Evolutionary conservation across 129 eudicot species (phyloP), one percentile per base, ranked within the genome.

Genomic region (Escallonia rubra): DNA sequence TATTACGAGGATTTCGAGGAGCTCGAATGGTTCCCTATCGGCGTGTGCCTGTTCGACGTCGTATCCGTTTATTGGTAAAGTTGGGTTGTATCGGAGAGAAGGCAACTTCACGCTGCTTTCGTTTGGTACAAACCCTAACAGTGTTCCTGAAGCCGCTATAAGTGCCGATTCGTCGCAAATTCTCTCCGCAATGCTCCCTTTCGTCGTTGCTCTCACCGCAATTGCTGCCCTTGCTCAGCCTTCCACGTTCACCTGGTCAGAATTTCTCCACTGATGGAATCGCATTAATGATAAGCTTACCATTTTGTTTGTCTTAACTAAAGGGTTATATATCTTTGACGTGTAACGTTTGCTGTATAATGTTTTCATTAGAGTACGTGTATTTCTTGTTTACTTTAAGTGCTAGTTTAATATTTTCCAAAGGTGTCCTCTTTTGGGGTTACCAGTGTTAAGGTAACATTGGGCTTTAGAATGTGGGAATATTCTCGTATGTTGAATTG

Each of bases 171-270:
- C 80, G 60, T 87, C 99, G 2, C 95, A 94, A 72, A 55, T 82
- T 45, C 53, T 89, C 42, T 94, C 99, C 40, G 99, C 95, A 38
- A 56, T 91, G 85, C 95, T 94, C 57, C 99, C 99, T 4, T 80
- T 94, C 71, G 99, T 94, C 54, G 99, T 89, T 75, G 96, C 91
- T 67, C 81, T 88, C 66, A 94, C 99, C 54, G 99, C 97, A 2
- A 72, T 94, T n/a, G 95, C 97, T 13, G 96, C 99, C 23, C 85
- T 94, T 40, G 59, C 82, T 63, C 91, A 87, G 73, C 99, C 99
- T 5, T 72, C 81, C 14, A 82, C 95, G 10, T 94, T 94, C 65
- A 84, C 97, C 57, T 94, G 99, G 99, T 94, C 68, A 76, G 75
- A 34, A 12, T 43, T 64, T 16, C 41, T 23, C 34, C 34, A 3